These are phyloP conservation scores for Hypoxylon lenormandii DNA, from an alignment of 495 filamentous ascomycete genomes.

Conservation along the genomic window DNA sequence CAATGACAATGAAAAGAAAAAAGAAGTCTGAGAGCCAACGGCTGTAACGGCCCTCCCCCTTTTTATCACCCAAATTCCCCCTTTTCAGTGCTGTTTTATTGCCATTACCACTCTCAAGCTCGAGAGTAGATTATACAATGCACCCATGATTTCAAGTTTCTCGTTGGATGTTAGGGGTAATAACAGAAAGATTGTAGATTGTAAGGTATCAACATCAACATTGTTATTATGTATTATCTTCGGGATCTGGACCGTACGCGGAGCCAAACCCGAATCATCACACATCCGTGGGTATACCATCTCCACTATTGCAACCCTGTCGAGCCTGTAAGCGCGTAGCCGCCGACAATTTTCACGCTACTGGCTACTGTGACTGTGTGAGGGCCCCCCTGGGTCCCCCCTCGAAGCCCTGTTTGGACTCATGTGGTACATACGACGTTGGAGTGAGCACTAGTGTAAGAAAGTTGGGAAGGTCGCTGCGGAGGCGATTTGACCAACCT, in stretches of 20 bases:
- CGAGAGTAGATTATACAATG: too few relatives aligned
- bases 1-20: too few relatives aligned
- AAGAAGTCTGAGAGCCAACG: background rate
- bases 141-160: too few relatives aligned
- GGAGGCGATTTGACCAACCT: background rate
- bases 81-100: background rate
- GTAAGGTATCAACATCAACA: background rate
- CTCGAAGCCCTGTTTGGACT: too few relatives aligned
- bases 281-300: background rate
- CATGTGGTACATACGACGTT: constrained; percentile 34
- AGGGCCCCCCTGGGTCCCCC: too few relatives aligned
- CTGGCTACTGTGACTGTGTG: too few relatives aligned
- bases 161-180: background rate
- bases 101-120: too few relatives aligned
- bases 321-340: constrained; percentile 46
- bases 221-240: constrained; percentile 2
- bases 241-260: constrained; percentile 22
- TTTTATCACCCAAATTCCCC: background rate
- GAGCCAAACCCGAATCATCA: constrained; percentile 30
- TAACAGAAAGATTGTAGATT: background rate
- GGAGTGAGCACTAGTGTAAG: constrained; percentile 22
- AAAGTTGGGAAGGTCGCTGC: background rate
- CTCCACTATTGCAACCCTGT: constrained; percentile 10
- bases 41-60: background rate
- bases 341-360: constrained; percentile 44